phyloP scores from a whole-genome alignment of 139 green algal genomes.

The Trebouxia sp. region DNA sequence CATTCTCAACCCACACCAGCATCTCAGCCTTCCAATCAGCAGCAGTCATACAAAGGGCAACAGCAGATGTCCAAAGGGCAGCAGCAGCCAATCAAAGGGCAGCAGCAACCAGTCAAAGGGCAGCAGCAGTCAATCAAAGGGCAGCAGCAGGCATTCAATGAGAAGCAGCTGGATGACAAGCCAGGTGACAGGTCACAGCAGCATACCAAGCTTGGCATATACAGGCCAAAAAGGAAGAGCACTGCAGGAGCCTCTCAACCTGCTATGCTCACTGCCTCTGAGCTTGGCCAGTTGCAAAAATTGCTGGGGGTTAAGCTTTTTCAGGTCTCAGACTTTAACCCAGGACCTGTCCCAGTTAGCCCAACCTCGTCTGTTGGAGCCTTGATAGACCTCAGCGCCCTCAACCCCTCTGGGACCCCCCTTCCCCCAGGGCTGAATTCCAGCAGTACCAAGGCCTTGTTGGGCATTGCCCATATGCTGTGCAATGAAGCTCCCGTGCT shows the following conservation, averaged over 20 bases:
- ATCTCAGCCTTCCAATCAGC: neutral
- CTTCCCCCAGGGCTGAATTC: neutral
- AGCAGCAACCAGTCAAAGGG: neutral
- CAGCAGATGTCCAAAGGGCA: too few relatives aligned
- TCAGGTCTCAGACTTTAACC: neutral
- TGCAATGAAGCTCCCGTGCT: neutral
- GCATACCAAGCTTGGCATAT: too few relatives aligned
- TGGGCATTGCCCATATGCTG: slow-evolving; percentile 3
- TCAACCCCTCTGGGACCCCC: neutral
- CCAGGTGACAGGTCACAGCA: too few relatives aligned
- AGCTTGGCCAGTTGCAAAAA: neutral
- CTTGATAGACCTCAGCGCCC: neutral
- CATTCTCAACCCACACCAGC: too few relatives aligned
- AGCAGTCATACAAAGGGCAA: too few relatives aligned
- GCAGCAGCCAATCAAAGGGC: neutral
- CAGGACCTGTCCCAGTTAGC: neutral
- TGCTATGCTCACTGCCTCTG: neutral
- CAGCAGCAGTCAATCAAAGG: neutral
- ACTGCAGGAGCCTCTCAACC: neutral
- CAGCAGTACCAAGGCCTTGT: neutral
- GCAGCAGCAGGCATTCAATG: too few relatives aligned
- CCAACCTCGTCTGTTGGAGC: neutral
- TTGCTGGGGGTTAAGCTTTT: neutral
- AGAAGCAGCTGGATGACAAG: too few relatives aligned
- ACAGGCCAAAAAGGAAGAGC: neutral